These are phyloP conservation scores for Phaeodactylum tricornutum DNA, from an alignment of 108 stramenopile genomes.

Conservation along the genomic window DNA sequence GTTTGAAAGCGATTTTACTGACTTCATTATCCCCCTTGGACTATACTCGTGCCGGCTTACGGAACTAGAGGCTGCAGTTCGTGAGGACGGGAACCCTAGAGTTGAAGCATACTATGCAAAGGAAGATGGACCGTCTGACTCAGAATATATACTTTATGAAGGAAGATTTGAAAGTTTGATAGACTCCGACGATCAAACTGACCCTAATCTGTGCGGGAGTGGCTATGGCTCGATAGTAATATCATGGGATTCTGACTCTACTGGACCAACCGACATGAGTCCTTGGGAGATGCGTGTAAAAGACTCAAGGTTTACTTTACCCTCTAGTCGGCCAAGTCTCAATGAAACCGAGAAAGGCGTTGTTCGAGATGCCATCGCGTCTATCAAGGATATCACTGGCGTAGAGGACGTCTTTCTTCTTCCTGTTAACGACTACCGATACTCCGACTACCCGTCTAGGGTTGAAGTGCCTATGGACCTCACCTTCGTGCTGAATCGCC, in stretches of 20 bases:
- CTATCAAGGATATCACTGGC: constrained; percentile 20
- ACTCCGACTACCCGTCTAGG: constrained; percentile 57
- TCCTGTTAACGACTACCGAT: constrained; percentile 45
- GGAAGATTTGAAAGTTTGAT: constrained; percentile 3
- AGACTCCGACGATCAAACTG: constrained; percentile 5
- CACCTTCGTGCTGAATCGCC: constrained; percentile 31
- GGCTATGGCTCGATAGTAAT: constrained; percentile 30
- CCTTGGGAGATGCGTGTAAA: constrained; percentile 51
- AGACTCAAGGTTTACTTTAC: constrained; percentile 2
- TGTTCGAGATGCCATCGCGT: constrained; percentile 25
- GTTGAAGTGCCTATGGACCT: constrained; percentile 74
- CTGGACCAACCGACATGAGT: constrained; percentile 15
- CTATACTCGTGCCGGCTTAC: constrained; percentile 40
- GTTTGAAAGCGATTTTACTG: constrained; percentile 53
- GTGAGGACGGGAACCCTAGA: constrained; percentile 24
- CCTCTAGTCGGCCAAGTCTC: constrained; percentile 32
- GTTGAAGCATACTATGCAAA: constrained; percentile 21
- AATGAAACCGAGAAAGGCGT: constrained; percentile 29
- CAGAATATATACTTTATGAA: not conserved
- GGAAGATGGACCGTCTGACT: constrained; percentile 6
- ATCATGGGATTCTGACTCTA: constrained; percentile 10
- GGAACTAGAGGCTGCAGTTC: constrained; percentile 45
- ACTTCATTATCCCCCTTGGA: constrained; percentile 56
- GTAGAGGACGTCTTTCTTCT: constrained; percentile 30
- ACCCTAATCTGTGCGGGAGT: constrained; percentile 23